Percentiles rank a stretch among this genome's conserved stretches.
These are phyloP conservation scores for Exutisphaerella laricina DNA, from an alignment of 2,329 filamentous ascomycete genomes.

Conservation along the genomic window DNA sequence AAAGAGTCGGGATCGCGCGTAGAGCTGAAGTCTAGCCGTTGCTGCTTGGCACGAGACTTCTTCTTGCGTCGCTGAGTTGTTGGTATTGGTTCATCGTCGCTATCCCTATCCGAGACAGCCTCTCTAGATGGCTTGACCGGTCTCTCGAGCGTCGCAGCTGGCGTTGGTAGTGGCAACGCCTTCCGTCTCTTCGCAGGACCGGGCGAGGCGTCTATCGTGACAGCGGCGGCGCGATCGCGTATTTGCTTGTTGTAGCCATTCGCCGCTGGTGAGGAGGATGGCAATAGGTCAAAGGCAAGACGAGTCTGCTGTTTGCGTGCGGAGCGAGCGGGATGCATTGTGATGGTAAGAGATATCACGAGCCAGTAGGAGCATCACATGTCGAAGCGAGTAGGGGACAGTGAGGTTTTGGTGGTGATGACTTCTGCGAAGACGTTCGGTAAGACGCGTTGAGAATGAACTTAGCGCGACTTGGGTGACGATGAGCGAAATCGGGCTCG, in stretches of 20 bases:
- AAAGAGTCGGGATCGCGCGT: conserved; percentile 21
- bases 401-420: too few species aligned
- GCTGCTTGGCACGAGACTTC: conserved; percentile 24
- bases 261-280: conserved; percentile 37
- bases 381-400: too few species aligned
- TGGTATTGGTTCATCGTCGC: conserved; percentile 22
- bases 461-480: background rate
- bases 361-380: background rate
- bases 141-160: conserved; percentile 19
- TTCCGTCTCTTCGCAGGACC: conserved; percentile 27
- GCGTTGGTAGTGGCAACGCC: conserved; percentile 18
- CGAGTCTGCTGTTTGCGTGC: conserved; percentile 37
- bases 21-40: conserved; percentile 29
- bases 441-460: background rate
- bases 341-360: background rate
- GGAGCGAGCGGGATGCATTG: conserved; percentile 13
- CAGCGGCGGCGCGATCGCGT: conserved; percentile 32
- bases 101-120: conserved; percentile 14
- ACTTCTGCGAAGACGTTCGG: background rate
- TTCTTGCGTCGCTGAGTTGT: conserved; percentile 20
- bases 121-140: conserved; percentile 14
- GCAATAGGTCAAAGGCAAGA: conserved; percentile 40
- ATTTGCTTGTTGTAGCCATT: conserved; percentile 31
- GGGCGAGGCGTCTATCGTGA: conserved; percentile 29
- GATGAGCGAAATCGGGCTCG: too few species aligned